Evolutionary conservation across 2,329 filamentous ascomycete genomes (phyloP), one percentile per base, ranked within the genome.

Genomic region (Botrytis sinoallii): DNA sequence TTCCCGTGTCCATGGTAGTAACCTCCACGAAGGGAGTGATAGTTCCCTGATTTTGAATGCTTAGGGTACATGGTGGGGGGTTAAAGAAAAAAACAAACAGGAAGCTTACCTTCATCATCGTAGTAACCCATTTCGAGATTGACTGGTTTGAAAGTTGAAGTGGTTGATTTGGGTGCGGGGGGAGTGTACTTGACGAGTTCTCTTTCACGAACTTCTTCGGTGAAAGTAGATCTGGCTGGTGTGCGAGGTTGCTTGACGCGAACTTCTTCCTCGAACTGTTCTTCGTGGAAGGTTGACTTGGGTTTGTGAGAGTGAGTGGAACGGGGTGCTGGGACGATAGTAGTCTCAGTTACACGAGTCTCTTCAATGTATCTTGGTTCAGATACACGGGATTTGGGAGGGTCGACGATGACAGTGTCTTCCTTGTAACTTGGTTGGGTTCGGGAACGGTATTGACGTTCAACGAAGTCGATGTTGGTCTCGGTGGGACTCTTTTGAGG

Each of bases 11-110:
- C 71, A n/a, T 55, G 52, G 70, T 67, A 72, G 66, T 55, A 86
- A 82, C 90, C 90, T 83, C 91, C 89, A 84, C 91, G 90, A 87
- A 93, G 89, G 79, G 88, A 90, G 85, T 92, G 91, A 85, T 92
- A 92, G 79, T 92, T 88, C 82, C 90, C 91, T 83, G 77, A 66
- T n/a, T 46, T 25, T 67, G 63, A 42, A 42, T 71, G 70, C 77
- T 81, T 79, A 79, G 79, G 74, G 75, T 77, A 57, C 48, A 68
- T 64, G 25, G 38, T 71, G 75, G 72, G 74, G 74, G 74, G 72
- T 74, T 73, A 65, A 57, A 71, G 38, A 59, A 5, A 40, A 44
- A 72, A 73, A 64, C 52, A 69, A 55, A 74, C 60, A 68, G 75
- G 63, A 48, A 70, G 78, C 80, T 76, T 81, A 82, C 80, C 79